Evolutionary conservation across 2,329 filamentous ascomycete genomes (phyloP), one percentile per base, ranked within the genome.

Genomic region (Colletotrichum agaves): DNA sequence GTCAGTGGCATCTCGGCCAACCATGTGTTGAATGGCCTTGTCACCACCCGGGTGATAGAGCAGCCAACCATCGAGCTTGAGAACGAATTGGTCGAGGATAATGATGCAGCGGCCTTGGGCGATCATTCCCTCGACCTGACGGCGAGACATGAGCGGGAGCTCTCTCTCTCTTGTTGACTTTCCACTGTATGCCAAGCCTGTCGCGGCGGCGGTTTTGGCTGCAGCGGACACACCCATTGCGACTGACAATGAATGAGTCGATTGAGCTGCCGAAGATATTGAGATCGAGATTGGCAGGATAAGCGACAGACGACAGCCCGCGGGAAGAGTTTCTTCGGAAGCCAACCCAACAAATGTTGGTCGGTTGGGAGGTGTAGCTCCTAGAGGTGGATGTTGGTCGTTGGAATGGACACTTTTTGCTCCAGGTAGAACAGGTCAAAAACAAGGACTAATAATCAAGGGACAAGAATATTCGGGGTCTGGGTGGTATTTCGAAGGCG

Each of bases 1-100:
- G 78, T 98, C 94, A 11, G 95, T 98, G 57, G 93, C 95, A 87
- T 97, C 94, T 80, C 91, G 89, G 69, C 94, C 94, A 69, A 98
- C 88, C 93, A 98, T 96, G 77, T 99, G 96, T 77, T 89, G 84
- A 71, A 99, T 97, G 61, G 95, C 88, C 80, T 94, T 96, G 74
- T 95, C 90, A 73, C 96, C 96, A 64, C 96, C 96, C 12, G 96
- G 96, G 75, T 98, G 96, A 75, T 92, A 98, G 60, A 88, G 88
- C 59, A 97, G 82, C 93, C 94, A 99, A 43, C 91, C 86, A 78
- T 98, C 95, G 35, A 93, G 90, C 81, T 94, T 97, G 72, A 98
- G 80, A 10, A 98, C 94, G 74, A 89, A 88, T 67, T 89, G 86
- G 73, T 97, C 89, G 67, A 96, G 84, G 60, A 99, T 93, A 69